phyloP scores from a whole-genome alignment of 768 basidiomycete species.

The Hydnomerulius pinastri region DNA sequence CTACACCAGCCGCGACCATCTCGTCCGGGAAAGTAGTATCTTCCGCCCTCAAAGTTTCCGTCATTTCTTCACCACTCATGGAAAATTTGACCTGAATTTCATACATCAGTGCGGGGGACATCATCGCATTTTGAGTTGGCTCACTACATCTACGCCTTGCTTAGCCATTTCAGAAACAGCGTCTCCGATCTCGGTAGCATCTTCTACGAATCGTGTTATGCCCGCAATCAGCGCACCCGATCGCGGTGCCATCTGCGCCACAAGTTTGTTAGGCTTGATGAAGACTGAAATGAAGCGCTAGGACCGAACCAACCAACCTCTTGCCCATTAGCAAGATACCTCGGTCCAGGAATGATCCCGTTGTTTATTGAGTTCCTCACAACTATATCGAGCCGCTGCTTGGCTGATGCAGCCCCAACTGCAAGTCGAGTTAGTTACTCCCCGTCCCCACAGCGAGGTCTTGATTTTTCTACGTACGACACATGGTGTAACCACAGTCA shows the following conservation, averaged over 20 bases:
- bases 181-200: slow-evolving; percentile 26
- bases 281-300: not conserved
- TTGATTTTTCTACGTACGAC: slow-evolving; percentile 17
- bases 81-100: slow-evolving; percentile 31
- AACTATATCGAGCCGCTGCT: slow-evolving; percentile 32
- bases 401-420: slow-evolving; percentile 40
- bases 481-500: slow-evolving; percentile 42
- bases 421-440: too few relatives aligned
- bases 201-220: slow-evolving; percentile 36
- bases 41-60: slow-evolving; percentile 35
- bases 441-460: not conserved
- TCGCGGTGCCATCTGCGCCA: slow-evolving; percentile 29
- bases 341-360: slow-evolving; percentile 36
- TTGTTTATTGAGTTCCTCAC: slow-evolving; percentile 36
- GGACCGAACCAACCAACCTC: too few relatives aligned
- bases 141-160: slow-evolving; percentile 22
- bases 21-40: slow-evolving; percentile 36
- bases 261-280: not conserved
- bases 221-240: slow-evolving; percentile 32
- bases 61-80: slow-evolving; percentile 41
- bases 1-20: slow-evolving; percentile 34
- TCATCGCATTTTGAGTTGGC: not conserved
- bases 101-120: not conserved
- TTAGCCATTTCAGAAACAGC: slow-evolving; percentile 27
- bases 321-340: slow-evolving; percentile 37